Percentiles rank a stretch among this genome's conserved stretches.
phyloP scores from a whole-genome alignment of 495 filamentous ascomycete genomes.

The Eremomyces bilateralis region DNA sequence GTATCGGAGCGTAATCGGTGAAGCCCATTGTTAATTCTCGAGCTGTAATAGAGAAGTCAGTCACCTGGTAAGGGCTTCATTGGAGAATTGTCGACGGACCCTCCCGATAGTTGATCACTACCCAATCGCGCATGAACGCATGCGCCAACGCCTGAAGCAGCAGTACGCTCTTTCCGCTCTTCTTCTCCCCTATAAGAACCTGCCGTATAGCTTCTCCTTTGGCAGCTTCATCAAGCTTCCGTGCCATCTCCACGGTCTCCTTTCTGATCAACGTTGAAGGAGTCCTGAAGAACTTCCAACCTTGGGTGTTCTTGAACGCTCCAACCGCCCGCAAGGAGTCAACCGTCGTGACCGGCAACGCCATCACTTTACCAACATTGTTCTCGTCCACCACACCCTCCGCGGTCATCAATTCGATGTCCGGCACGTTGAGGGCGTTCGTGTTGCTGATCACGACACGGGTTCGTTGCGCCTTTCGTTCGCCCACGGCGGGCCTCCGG shows the following conservation, averaged over 20 bases:
- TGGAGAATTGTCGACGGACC: too few relatives aligned
- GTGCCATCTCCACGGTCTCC: slow-evolving; percentile 50
- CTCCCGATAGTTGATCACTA: slow-evolving; percentile 82
- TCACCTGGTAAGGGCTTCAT: too few relatives aligned
- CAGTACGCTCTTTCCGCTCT: slow-evolving; percentile 67
- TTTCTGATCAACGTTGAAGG: slow-evolving; percentile 54
- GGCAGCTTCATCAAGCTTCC: slow-evolving; percentile 25
- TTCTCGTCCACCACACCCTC: slow-evolving; percentile 19
- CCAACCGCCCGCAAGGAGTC: slow-evolving; percentile 62
- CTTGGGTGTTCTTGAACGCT: slow-evolving; percentile 81
- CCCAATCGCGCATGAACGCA: slow-evolving; percentile 64
- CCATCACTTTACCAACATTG: slow-evolving; percentile 41
- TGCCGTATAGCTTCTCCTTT: slow-evolving; percentile 30
- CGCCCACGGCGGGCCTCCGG: slow-evolving; percentile 41
- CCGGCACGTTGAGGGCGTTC: slow-evolving; percentile 60
- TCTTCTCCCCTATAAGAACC: slow-evolving; percentile 50
- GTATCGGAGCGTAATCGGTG: slow-evolving; percentile 57
- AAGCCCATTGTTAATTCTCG: slow-evolving; percentile 55
- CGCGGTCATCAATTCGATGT: slow-evolving; percentile 33
- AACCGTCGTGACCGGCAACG: slow-evolving; percentile 43
- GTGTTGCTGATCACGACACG: slow-evolving; percentile 79
- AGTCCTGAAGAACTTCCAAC: slow-evolving; percentile 65
- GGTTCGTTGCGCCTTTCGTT: slow-evolving; percentile 73
- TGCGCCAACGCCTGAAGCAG: slow-evolving; percentile 68
- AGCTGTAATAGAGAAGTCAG: slow-evolving; percentile 4